Evolutionary conservation across 768 basidiomycete species (phyloP), one percentile per base, ranked within the genome.

Genomic region (Serendipita sp.): DNA sequence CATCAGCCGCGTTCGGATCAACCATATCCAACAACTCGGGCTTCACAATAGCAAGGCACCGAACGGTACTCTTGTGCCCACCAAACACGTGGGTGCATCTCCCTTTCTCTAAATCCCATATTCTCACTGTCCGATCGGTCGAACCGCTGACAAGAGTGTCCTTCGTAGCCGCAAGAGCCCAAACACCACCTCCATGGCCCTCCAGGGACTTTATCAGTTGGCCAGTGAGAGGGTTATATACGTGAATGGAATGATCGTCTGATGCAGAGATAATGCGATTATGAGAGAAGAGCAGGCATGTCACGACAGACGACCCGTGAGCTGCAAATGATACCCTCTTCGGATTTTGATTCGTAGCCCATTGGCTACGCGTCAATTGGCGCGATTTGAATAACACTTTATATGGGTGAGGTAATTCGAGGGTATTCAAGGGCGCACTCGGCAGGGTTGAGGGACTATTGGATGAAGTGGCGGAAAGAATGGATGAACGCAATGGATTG

Each of bases 191-290:
- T 69, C 92, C 89, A 70, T 98, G 94, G 2, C 94, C 95, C 65
- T 88, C 81, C 47, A 98, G 79, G 1, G 85, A 82, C 46, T 81
- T 83, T 3, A 86, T 73, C 23, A 89, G 80, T 44, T 83, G 79
- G 11, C 95, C 95, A 0, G 86, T 89, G 32, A 80, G 73, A n/a
- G 91, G 93, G 28, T 86, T 88, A 73, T 95, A 97, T 52, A 99
- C 85, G 71, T 94, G 90, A 71, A 98, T 96, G 2, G 91, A 89
- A 70, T 97, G 91, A 74, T 97, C 94, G 74, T 99, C 95, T 0
- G 92, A 95, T 10, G 95, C 94, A 10, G 91, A 93, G 70, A 99
- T 91, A 75, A 99, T 91, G 67, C 94, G 91, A 35, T 89, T 89
- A 66, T 85, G 84, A 60, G 95, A 96, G 77, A 99, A 91, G 70